phyloP scores from a whole-genome alignment of 805 yeast species.

The Kluyveromyces siamensis region DNA sequence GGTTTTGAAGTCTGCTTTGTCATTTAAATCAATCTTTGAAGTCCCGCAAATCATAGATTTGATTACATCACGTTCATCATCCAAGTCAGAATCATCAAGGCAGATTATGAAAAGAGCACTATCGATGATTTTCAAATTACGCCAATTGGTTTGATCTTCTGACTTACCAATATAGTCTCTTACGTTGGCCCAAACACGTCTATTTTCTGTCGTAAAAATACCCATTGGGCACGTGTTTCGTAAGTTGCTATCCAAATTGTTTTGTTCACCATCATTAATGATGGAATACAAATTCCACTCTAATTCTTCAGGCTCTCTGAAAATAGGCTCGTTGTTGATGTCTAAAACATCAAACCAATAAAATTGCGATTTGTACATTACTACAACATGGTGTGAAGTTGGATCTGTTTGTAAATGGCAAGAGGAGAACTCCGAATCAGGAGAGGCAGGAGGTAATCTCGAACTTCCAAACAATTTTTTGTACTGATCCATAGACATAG shows the following conservation, averaged over 20 bases:
- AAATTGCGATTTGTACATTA: slow-evolving; percentile 76
- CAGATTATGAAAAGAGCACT: slow-evolving; percentile 77
- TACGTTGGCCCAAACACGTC: slow-evolving; percentile 78
- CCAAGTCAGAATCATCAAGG: slow-evolving; percentile 66
- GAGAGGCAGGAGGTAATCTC: slow-evolving; percentile 72
- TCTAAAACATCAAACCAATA: slow-evolving; percentile 94
- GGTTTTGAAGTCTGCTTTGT: slow-evolving; percentile 4
- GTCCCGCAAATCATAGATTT: slow-evolving; percentile 86
- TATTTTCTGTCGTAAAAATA: slow-evolving; percentile 79
- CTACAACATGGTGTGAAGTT: slow-evolving; percentile 70
- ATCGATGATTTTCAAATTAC: slow-evolving; percentile 68
- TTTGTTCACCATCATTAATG: slow-evolving; percentile 53
- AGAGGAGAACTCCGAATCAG: slow-evolving; percentile 26
- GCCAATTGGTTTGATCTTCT: slow-evolving; percentile 42
- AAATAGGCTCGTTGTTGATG: slow-evolving; percentile 55
- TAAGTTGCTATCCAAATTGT: not conserved
- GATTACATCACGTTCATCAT: slow-evolving; percentile 53
- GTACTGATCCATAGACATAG: slow-evolving; percentile 88
- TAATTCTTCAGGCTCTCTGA: slow-evolving; percentile 61
- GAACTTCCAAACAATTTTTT: slow-evolving; percentile 79
- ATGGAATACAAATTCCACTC: slow-evolving; percentile 68
- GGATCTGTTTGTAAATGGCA: slow-evolving; percentile 80
- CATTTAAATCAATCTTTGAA: slow-evolving; percentile 52
- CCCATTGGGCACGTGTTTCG: slow-evolving; percentile 54
- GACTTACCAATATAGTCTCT: slow-evolving; percentile 43